Base-by-base conservation (phyloP, 2,329 filamentous ascomycete genomes). In the Colletotrichum siamense region DNA sequence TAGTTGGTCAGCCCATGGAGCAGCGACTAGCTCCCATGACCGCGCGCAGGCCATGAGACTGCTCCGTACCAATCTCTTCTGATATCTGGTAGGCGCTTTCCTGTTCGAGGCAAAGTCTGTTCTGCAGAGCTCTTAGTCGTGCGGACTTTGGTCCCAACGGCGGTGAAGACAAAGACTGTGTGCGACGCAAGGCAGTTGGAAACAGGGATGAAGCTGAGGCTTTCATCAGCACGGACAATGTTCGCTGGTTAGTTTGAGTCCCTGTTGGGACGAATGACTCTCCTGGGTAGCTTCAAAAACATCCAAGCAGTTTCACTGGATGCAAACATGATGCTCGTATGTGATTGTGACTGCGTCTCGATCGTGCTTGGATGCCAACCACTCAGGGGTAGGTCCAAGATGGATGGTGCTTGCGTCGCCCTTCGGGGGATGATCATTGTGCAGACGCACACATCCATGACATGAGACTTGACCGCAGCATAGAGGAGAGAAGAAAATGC, bases 181-280 rank as follows among this genome's bases (percentile, higher is more conserved):
- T 13, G 16, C 59, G 16, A 34, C 22, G 34, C n/a, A 28, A 15
- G 30, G n/a, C 16, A 12, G 15, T 8, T 34, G 22, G 36, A 52
- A 52, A 22, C 44, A 52, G 44, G 44, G 44, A 52, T 52, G 44
- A 52, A 52, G 44, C 44, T 52, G 44, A 34, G 34, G 18, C 9
- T 39, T 16, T 18, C 12, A n/a, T 32, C 49, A 36, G 74, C 71
- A 75, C 72, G 55, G 71, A 66, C 66, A 64, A 66, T 34, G 72
- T 63, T 59, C 39, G 44, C 66, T 59, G 26, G 16, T 22, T 18
- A 28, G 52, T n/a, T 22, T 3, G 15, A 15, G 13, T 22, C 36
- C 22, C 15, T 55, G 66, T 71, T 67, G 72, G 72, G 71, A 71
- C 24, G 66, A 68, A 62, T 67, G 61, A 71, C 52, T 52, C 44